Evolutionary conservation across 148 eudicot genomes (phyloP).

Genomic region (Diospyros kaki): DNA sequence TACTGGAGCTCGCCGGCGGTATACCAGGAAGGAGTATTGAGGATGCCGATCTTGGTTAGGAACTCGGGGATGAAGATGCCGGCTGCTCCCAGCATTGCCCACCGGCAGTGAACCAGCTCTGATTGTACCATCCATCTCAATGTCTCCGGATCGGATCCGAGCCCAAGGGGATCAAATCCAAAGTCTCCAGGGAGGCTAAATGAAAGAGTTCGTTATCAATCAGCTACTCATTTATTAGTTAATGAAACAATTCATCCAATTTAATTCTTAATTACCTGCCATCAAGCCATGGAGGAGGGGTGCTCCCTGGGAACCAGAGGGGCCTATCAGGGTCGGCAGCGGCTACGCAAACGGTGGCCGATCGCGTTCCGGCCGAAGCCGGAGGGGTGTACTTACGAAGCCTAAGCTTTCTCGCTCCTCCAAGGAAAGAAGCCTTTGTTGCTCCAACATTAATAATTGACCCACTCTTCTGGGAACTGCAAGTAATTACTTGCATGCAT

Average conservation of each 20-base stretch:
- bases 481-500: background rate
- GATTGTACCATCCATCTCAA: constrained; percentile 81
- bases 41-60: constrained; percentile 81
- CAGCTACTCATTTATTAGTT: no score
- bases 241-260: no score
- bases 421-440: constrained; percentile 66
- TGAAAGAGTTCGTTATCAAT: background rate
- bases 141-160: constrained; percentile 91
- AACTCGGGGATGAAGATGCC: constrained; percentile 98
- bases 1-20: constrained; percentile 91
- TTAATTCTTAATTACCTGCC: constrained; percentile 49
- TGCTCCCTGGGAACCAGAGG: constrained; percentile 98
- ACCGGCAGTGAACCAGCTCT: constrained; percentile 87
- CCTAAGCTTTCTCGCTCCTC: constrained; percentile 59
- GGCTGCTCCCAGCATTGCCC: constrained; percentile 99
- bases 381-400: constrained; percentile 42
- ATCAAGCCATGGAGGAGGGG: constrained; percentile 95
- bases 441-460: constrained; percentile 42
- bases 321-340: constrained; percentile 91
- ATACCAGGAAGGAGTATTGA: constrained; percentile 98
- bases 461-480: constrained; percentile 75
- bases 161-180: constrained; percentile 97
- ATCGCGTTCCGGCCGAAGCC: constrained; percentile 29
- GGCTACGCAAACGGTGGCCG: constrained; percentile 34
- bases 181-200: constrained; percentile 98